phyloP scores from a whole-genome alignment of 2,329 filamentous ascomycete species.

The Nigrospora sphaerica region DNA sequence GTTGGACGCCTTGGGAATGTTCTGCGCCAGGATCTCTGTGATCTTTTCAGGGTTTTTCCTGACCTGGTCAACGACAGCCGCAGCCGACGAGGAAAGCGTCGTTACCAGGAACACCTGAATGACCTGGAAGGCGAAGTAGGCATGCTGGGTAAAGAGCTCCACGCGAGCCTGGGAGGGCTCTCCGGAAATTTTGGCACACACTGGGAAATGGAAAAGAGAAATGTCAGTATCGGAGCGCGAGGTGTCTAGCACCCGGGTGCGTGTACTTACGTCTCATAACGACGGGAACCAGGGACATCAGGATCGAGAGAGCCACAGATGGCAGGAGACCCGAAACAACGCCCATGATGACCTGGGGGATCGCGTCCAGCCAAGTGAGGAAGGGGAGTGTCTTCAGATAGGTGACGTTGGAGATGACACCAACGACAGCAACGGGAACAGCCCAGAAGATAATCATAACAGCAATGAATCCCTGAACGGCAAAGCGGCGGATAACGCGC shows the following conservation, averaged over 20 bases:
- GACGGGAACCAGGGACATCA: conserved; percentile 81
- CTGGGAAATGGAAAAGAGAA: too few species aligned
- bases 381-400: conserved; percentile 60
- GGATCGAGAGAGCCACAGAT: conserved; percentile 66
- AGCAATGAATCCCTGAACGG: conserved; percentile 64
- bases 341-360: conserved; percentile 68
- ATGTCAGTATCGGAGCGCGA: conserved; percentile 4
- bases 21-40: conserved; percentile 59
- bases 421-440: conserved; percentile 69
- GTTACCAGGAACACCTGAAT: conserved; percentile 88
- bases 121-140: conserved; percentile 86
- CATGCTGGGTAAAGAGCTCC: conserved; percentile 84
- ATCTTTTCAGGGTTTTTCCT: conserved; percentile 53
- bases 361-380: conserved; percentile 61
- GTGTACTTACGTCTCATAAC: conserved; percentile 62
- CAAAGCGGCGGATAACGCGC: conserved; percentile 63
- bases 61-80: conserved; percentile 59
- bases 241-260: background rate
- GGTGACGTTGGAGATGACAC: conserved; percentile 77
- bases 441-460: conserved; percentile 84
- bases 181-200: conserved; percentile 73
- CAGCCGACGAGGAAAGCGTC: conserved; percentile 74
- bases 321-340: conserved; percentile 82
- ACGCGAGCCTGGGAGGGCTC: conserved; percentile 73
- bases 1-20: conserved; percentile 79